phyloP scores from a whole-genome alignment of 116 monocot species.

The Papilionanthe hybrid region DNA sequence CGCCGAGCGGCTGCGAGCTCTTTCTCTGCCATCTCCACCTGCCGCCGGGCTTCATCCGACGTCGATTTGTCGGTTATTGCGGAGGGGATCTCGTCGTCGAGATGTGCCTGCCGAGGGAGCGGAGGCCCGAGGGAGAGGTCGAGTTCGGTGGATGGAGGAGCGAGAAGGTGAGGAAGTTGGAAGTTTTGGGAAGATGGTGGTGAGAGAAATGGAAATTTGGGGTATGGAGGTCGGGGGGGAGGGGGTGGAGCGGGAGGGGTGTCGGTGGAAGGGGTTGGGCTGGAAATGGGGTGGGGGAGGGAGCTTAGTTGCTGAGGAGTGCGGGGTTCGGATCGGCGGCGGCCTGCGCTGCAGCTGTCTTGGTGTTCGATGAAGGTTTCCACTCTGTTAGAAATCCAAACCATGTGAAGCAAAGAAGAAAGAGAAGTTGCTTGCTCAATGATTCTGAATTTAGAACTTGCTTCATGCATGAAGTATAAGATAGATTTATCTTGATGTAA shows the following conservation, averaged over 20 bases:
- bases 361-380: constrained; percentile 95
- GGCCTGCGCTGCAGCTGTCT: constrained; percentile 53
- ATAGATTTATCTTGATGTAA: too few species aligned
- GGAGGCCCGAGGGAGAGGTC: constrained; percentile 46
- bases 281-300: constrained; percentile 9
- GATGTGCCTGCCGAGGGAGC: not conserved
- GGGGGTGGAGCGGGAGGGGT: constrained; percentile 29
- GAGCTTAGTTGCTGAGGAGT: too few species aligned
- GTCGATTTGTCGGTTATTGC: constrained; percentile 20
- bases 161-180: constrained; percentile 65
- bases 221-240: constrained; percentile 12
- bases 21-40: constrained; percentile 60
- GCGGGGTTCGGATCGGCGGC: constrained; percentile 21
- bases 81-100: constrained; percentile 7
- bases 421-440: too few species aligned
- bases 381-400: constrained; percentile 29
- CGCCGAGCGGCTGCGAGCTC: constrained; percentile 63
- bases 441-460: too few species aligned
- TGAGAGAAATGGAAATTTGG: not conserved
- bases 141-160: constrained; percentile 24
- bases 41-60: constrained; percentile 47
- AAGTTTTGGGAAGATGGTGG: not conserved
- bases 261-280: constrained; percentile 44
- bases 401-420: not conserved
- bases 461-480: too few species aligned